Evolutionary conservation across 371 early-diverging fungal species (phyloP), one percentile per base, ranked within the genome.

Genomic region (Lichtheimia ornata): DNA sequence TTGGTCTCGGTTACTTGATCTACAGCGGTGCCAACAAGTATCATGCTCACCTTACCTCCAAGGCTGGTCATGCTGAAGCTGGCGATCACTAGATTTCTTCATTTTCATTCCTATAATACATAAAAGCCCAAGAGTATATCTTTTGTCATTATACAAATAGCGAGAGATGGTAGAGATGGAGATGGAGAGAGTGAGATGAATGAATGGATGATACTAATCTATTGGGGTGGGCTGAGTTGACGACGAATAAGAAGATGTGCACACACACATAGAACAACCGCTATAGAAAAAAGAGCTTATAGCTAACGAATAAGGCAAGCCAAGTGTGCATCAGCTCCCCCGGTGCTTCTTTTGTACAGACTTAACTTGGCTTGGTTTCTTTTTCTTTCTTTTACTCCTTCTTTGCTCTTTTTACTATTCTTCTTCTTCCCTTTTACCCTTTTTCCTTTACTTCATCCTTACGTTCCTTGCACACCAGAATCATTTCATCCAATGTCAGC

Each of bases 41-140:
- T 58, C 88, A 89, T 74, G 86, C 84, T 65, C 89, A 77, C 69
- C 74, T 87, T 52, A 69, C 82, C 53, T 85, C 87, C 73, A 91
- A 91, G 83, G 91, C 89, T 68, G 89, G 90, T 44, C 85, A 84
- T 63, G 79, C 79, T 59, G 74, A 71, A 50, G 82, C 76, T 56
- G 64, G 53, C 14, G 65, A 44, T 24, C 65, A 64, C 55, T 64
- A 64, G 62, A 62, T 17, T n/a, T 5, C 52, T n/a, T 5, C 52
- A 52, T 52, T 9, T 17, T 20, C 18, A 20, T 51, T 24, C 4
- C 5, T 52, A 5, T 24, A 52, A 13, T 24, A 20, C 6, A 52
- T 25, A 27, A 52, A 52, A 18, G 51, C 18, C 20, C 4, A 28
- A 28, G 28, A 28, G 28, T 28, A 28, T 28, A 28, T 28, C 28